These are phyloP conservation scores for Daedaleopsis sinensis DNA, from an alignment of 768 basidiomycete genomes.

Conservation along the genomic window DNA sequence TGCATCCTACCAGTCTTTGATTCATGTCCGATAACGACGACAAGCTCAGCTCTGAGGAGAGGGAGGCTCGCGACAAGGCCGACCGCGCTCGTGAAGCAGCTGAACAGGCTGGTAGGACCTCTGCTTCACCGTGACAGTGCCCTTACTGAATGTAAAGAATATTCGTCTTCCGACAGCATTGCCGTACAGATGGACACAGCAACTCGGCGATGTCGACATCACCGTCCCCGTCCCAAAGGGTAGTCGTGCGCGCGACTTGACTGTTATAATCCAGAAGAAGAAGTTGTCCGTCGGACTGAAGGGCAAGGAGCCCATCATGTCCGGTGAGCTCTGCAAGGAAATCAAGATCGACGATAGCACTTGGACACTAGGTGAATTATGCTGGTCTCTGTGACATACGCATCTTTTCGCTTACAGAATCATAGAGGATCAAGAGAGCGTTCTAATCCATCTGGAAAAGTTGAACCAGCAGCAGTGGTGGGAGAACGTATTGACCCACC, in stretches of 20 bases:
- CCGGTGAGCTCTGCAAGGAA: constrained; percentile 91
- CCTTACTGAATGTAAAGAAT: constrained; percentile 23
- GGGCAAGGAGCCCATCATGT: constrained; percentile 80
- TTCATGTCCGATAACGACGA: constrained; percentile 49
- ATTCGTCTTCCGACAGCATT: constrained; percentile 52
- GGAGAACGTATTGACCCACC: constrained; percentile 94
- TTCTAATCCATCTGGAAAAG: constrained; percentile 85
- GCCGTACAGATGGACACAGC: constrained; percentile 92
- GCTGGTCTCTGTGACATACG: too few relatives aligned
- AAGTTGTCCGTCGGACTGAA: constrained; percentile 85
- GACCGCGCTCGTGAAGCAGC: constrained; percentile 68
- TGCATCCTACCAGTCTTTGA: too few relatives aligned
- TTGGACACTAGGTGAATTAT: constrained; percentile 83
- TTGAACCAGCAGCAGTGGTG: constrained; percentile 92
- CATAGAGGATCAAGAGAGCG: constrained; percentile 74
- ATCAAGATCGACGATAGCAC: constrained; percentile 97
- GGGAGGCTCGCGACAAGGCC: constrained; percentile 69
- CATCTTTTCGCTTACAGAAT: neutral
- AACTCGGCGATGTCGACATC: constrained; percentile 85
- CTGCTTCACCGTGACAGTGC: constrained; percentile 24
- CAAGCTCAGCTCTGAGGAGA: constrained; percentile 74
- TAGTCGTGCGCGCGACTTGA: constrained; percentile 78
- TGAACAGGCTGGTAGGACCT: constrained; percentile 78
- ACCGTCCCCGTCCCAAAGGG: constrained; percentile 84
- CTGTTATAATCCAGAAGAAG: constrained; percentile 77